Evolutionary conservation across 805 yeast species (phyloP).

Genomic region (Schwanniomyces occidentalis): DNA sequence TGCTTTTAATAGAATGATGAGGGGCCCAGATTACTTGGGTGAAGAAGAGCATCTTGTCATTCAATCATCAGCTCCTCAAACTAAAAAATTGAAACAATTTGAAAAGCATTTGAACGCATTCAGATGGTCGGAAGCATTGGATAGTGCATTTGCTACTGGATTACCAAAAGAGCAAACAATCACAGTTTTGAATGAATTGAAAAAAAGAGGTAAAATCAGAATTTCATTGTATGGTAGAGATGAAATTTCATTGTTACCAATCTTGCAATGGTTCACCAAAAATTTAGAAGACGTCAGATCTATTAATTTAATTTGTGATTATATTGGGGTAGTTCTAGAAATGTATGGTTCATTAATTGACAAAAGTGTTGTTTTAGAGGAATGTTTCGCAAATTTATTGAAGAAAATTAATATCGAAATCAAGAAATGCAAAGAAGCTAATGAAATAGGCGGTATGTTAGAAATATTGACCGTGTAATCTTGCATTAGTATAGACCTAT

Average conservation of each 20-base stretch:
- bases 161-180: slow-evolving; percentile 77
- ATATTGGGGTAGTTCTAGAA: slow-evolving; percentile 65
- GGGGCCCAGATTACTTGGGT: slow-evolving; percentile 89
- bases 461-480: slow-evolving; percentile 65
- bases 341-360: slow-evolving; percentile 76
- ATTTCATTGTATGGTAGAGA: slow-evolving; percentile 81
- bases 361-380: slow-evolving; percentile 74
- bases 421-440: slow-evolving; percentile 80
- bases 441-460: slow-evolving; percentile 89
- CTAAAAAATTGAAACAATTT: slow-evolving; percentile 72
- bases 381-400: slow-evolving; percentile 60
- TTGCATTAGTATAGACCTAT: slow-evolving; percentile 9
- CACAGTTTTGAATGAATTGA: slow-evolving; percentile 82
- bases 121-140: slow-evolving; percentile 91
- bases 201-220: slow-evolving; percentile 84
- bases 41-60: slow-evolving; percentile 78
- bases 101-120: slow-evolving; percentile 85
- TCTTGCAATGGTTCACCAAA: slow-evolving; percentile 79
- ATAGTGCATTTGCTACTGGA: slow-evolving; percentile 79
- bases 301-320: slow-evolving; percentile 62
- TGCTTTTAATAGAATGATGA: slow-evolving; percentile 77
- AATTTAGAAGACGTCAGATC: slow-evolving; percentile 80
- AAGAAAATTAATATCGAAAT: slow-evolving; percentile 69
- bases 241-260: slow-evolving; percentile 81
- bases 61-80: slow-evolving; percentile 51